Evolutionary conservation across 2,329 filamentous ascomycete genomes (phyloP).

Genomic region (Mycosphaerella sp.): DNA sequence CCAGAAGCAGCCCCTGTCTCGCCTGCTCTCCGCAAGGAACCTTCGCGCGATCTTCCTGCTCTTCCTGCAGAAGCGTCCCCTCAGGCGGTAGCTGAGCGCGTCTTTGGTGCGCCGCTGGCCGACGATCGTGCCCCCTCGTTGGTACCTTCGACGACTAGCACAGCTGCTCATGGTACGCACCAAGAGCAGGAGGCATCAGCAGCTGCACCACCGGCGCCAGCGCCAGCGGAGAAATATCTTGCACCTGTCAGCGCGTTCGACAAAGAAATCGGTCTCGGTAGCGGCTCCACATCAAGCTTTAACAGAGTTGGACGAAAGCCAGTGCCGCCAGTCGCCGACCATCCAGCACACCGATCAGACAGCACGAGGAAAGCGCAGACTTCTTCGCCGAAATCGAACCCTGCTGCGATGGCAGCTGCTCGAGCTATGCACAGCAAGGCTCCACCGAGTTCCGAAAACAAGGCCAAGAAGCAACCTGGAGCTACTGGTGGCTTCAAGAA

Average conservation of each 20-base stretch:
- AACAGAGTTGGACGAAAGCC: conserved; percentile 30
- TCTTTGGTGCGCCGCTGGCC: background rate
- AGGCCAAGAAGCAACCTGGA: conserved; percentile 39
- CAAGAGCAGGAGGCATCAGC: conserved; percentile 15
- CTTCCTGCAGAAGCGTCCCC: conserved; percentile 2
- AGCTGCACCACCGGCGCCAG: conserved; percentile 3
- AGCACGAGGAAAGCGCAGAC: conserved; percentile 12
- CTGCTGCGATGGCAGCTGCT: conserved; percentile 29
- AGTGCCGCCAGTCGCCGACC: conserved; percentile 32
- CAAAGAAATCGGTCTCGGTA: conserved; percentile 20
- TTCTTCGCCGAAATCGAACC: conserved; percentile 27
- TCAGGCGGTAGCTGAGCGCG: background rate
- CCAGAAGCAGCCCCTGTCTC: conserved; percentile 5
- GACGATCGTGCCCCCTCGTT: conserved; percentile 9
- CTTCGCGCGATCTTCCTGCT: conserved; percentile 10
- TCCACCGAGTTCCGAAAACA: conserved; percentile 29
- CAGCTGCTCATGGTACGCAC: conserved; percentile 9
- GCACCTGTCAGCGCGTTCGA: conserved; percentile 15
- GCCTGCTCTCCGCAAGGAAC: conserved; percentile 5
- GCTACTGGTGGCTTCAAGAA: conserved; percentile 51
- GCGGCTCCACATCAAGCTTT: conserved; percentile 14
- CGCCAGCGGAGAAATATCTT: conserved; percentile 3
- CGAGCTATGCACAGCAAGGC: conserved; percentile 26
- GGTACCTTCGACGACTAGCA: background rate
- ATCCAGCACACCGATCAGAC: conserved; percentile 39